Evolutionary conservation across 495 filamentous ascomycete genomes (phyloP), one percentile per base, ranked within the genome.

Genomic region (Parachaetomium inaequale): DNA sequence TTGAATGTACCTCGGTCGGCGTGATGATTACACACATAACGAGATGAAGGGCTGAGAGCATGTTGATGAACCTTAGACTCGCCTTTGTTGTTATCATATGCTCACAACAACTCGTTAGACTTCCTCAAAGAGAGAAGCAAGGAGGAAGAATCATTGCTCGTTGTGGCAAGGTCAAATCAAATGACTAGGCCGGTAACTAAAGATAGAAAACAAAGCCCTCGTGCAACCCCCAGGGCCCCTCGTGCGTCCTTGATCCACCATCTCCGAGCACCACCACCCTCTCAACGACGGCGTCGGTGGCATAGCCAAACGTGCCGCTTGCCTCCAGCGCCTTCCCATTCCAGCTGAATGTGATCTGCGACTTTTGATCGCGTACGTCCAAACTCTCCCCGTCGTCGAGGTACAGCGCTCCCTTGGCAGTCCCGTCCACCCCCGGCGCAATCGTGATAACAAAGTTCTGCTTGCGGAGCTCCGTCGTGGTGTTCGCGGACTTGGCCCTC

Each of bases 401-500:
- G 57, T 86, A 88, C 61, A 89, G 63, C n/a, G 32, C 51, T 3
- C 78, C 78, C 21, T 46, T 58, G 0, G 78, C 78, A 26, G 49
- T 74, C 0, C 76, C 76, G 29, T 79, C 70, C 29, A 49, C 38
- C 17, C 75, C 84, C 0, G 87, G 82, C 0, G 90, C 86, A 14
- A 95, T 75, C n/a, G 93, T 61, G 25, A 95, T 68, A 66, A 85
- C 82, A 74, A 93, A 92, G 49, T 85, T 78, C 61, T 85, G 72
- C 38, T 77, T 75, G 28, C 91, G 81, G 25, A 93, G 70, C 62
- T 84, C 85, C 4, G 79, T 75, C 2, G 90, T 94, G 3, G 90
- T 95, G 64, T 83, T 88, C 1, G 83, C 86, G 49, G 79, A 78
- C 15, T 76, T 73, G 0, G 76, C 70, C 8, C 91, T 82, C 60